phyloP scores from a whole-genome alignment of 345 rosid species.

The Aquilaria yunnanensis region DNA sequence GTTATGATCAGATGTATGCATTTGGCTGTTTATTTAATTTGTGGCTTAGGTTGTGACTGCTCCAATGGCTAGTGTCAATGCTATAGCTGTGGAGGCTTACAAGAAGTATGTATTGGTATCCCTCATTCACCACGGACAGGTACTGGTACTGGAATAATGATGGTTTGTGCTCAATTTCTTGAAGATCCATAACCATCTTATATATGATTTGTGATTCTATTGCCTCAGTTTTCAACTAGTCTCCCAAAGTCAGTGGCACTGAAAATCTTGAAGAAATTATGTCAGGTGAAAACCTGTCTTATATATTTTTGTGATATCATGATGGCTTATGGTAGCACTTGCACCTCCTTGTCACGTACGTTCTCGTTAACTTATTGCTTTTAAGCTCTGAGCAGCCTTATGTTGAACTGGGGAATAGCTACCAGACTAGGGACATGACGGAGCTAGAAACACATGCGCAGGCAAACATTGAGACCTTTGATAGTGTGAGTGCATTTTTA shows the following conservation, averaged over 20 bases:
- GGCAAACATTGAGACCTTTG: conserved; percentile 50
- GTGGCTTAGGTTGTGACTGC: conserved; percentile 78
- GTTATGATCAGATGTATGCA: not conserved
- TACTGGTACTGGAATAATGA: not conserved
- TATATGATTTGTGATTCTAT: conserved; percentile 8
- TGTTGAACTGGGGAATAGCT: conserved; percentile 59
- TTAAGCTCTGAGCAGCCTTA: conserved; percentile 47
- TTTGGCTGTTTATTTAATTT: conserved; percentile 1
- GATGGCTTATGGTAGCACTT: too few species aligned
- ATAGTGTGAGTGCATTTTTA: conserved; percentile 40
- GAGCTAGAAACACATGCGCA: conserved; percentile 52
- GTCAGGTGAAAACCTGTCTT: conserved; percentile 37
- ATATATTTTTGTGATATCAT: too few species aligned
- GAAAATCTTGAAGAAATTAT: conserved; percentile 63
- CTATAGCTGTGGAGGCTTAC: conserved; percentile 90
- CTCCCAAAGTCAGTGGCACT: conserved; percentile 85
- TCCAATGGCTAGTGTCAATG: conserved; percentile 72
- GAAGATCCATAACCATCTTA: too few species aligned
- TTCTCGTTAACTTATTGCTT: not conserved
- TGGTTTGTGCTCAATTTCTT: not conserved
- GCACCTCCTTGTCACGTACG: too few species aligned
- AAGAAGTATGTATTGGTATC: conserved; percentile 81
- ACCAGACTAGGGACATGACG: conserved; percentile 50
- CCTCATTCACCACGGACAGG: conserved; percentile 86
- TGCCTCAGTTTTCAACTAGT: conserved; percentile 54